phyloP scores from a whole-genome alignment of 2,329 filamentous ascomycete species.

The Diaporthe sp. region DNA sequence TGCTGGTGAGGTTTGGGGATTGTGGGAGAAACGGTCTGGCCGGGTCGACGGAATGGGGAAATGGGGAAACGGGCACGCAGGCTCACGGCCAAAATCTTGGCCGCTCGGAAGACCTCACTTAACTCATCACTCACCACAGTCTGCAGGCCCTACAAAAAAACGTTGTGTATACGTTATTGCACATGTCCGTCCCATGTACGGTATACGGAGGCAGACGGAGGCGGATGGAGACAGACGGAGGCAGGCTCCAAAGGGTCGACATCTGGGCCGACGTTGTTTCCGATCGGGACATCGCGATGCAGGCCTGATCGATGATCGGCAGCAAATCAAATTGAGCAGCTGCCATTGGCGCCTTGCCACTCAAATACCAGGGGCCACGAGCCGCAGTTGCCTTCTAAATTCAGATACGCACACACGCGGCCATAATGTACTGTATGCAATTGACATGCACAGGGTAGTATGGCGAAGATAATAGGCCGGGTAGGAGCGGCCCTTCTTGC shows the following conservation, averaged over 20 bases:
- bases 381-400: slow-evolving; percentile 12
- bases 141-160: neutral
- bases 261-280: slow-evolving; percentile 27
- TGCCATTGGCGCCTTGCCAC: slow-evolving; percentile 12
- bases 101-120: neutral
- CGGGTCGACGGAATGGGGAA: slow-evolving; percentile 28
- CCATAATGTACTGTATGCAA: neutral
- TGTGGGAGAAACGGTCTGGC: slow-evolving; percentile 23
- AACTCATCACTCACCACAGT: neutral
- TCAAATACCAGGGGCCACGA: slow-evolving; percentile 14
- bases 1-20: neutral
- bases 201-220: neutral
- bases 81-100: neutral
- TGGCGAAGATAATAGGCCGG: neutral
- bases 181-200: neutral
- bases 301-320: slow-evolving; percentile 31
- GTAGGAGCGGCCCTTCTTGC: slow-evolving; percentile 23
- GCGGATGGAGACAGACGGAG: neutral
- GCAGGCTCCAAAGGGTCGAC: neutral
- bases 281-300: slow-evolving; percentile 29
- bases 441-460: neutral
- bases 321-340: slow-evolving; percentile 3
- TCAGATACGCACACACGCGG: neutral
- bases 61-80: slow-evolving; percentile 1
- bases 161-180: neutral